A percentile compares a stretch with the other conserved stretches of the same genome.
phyloP scores from a whole-genome alignment of 768 basidiomycete genomes.

The Paxillus rubicundulus region DNA sequence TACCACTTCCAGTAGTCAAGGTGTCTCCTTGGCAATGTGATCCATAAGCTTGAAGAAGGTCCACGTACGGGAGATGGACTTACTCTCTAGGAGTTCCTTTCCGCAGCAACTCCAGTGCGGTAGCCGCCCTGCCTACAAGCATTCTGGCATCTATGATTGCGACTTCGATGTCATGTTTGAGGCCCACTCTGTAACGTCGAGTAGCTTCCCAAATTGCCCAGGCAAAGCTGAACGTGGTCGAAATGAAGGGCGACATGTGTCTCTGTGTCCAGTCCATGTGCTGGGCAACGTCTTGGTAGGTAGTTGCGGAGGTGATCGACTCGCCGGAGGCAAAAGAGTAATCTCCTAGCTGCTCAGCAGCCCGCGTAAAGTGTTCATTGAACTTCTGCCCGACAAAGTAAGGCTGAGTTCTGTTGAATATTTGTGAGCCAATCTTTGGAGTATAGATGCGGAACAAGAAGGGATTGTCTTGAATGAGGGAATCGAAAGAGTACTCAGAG shows the following conservation, averaged over 20 bases:
- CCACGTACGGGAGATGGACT: conserved; percentile 21
- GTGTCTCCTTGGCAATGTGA: conserved; percentile 44
- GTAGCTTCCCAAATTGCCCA: conserved; percentile 85
- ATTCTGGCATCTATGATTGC: conserved; percentile 72
- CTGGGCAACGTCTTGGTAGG: conserved; percentile 61
- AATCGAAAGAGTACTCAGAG: conserved; percentile 57
- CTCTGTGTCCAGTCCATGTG: conserved; percentile 83
- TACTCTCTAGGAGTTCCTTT: conserved; percentile 55
- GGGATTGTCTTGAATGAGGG: conserved; percentile 59
- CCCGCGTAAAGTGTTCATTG: conserved; percentile 40
- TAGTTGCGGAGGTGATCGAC: conserved; percentile 28
- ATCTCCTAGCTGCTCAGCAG: conserved; percentile 37
- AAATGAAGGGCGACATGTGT: conserved; percentile 64
- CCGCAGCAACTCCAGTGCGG: conserved; percentile 62
- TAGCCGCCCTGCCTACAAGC: conserved; percentile 55
- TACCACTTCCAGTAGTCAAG: conserved; percentile 75
- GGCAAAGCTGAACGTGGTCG: conserved; percentile 75
- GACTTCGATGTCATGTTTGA: conserved; percentile 77
- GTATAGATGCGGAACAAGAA: conserved; percentile 83
- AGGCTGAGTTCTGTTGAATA: conserved; percentile 53
- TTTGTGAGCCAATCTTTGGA: conserved; percentile 58
- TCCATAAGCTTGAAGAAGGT: neutral
- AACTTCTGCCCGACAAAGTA: conserved; percentile 71
- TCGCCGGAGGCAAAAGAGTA: conserved; percentile 32
- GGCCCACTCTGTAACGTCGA: conserved; percentile 63